Evolutionary conservation across 2,329 filamentous ascomycete species (phyloP), one percentile per base, ranked within the genome.

Genomic region (Xylaria sp.): DNA sequence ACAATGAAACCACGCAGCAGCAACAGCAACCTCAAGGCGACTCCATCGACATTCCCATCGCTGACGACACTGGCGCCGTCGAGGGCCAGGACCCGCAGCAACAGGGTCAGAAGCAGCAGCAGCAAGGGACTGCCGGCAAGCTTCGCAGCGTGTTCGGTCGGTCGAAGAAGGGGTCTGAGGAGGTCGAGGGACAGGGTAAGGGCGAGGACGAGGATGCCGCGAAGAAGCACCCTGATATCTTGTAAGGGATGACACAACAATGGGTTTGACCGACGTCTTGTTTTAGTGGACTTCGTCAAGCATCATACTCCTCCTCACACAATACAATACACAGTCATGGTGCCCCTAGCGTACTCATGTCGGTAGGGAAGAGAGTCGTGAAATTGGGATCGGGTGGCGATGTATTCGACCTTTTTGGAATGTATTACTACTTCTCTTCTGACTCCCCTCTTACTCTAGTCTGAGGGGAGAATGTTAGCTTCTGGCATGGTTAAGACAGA

Each of bases 71-170:
- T 2, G 48, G 48, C 18, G 46, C 52, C 23, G 61, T 15, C 39
- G 54, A 48, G 15, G 65, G 23, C 52, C 37, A 48, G 20, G 50
- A 20, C 31, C 37, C 62, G 48, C 48, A 62, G 15, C 52, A 64
- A n/a, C 60, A 67, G 37, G 48, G 65, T 9, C 52, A 64, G 13
- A 34, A 41, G 20, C 54, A 58, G 31, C 63, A 65, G 23, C 60
- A 67, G 37, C 48, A 61, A 3, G 25, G 50, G 1, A 4, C 52
- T 10, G 18, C 31, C n/a, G 54, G 31, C n/a, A 69, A 66, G 67
- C 58, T 62, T 4, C 44, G 46, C 50, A 34, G 41, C 25, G 62
- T 69, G 39, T 54, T 70, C n/a, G 23, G 63, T 3, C 63, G 54
- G 28, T 34, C 46, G 39, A 62, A 50, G 44, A 66, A 67, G 64